Conservation (phyloP, 2,329 filamentous ascomycete genomes). For the Claviceps arundinis region DNA sequence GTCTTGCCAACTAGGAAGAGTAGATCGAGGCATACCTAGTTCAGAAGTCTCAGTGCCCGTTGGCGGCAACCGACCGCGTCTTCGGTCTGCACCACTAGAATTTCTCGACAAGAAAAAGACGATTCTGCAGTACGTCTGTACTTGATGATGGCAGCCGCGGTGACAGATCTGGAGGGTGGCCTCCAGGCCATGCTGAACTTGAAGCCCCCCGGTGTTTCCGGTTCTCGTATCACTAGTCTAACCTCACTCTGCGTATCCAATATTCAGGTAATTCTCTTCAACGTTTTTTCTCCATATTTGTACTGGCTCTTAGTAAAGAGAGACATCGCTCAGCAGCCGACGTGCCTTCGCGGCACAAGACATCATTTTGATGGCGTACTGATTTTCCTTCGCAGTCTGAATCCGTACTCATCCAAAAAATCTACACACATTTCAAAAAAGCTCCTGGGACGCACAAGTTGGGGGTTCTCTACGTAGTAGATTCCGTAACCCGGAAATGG, state of each 20-base stretch:
- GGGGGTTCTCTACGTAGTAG: constrained; percentile 98
- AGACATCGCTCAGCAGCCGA: not conserved
- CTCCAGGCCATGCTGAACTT: constrained; percentile 83
- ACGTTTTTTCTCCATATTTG: not conserved
- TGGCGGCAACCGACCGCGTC: not conserved
- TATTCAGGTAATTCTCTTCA: constrained; percentile 55
- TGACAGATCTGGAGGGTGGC: constrained; percentile 81
- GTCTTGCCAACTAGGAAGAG: not conserved
- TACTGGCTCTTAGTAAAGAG: too few species aligned
- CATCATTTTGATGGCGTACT: constrained; percentile 8
- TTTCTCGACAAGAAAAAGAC: not conserved
- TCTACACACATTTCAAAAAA: constrained; percentile 95
- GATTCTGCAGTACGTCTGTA: constrained; percentile 7
- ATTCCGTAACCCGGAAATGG: constrained; percentile 98
- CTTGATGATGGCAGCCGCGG: constrained; percentile 58
- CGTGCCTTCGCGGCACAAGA: not conserved
- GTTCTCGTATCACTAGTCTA: constrained; percentile 78
- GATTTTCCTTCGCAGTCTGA: constrained; percentile 54
- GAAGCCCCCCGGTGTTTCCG: constrained; percentile 89
- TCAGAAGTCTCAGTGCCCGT: not conserved
- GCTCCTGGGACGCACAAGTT: constrained; percentile 91
- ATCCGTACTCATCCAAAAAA: constrained; percentile 86
- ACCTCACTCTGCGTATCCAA: constrained; percentile 80
- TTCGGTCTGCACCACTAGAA: not conserved
- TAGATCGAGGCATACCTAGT: not conserved